Evolutionary conservation across 1,284 basidiomycete genomes (phyloP).

Genomic region (Irpex sp.): DNA sequence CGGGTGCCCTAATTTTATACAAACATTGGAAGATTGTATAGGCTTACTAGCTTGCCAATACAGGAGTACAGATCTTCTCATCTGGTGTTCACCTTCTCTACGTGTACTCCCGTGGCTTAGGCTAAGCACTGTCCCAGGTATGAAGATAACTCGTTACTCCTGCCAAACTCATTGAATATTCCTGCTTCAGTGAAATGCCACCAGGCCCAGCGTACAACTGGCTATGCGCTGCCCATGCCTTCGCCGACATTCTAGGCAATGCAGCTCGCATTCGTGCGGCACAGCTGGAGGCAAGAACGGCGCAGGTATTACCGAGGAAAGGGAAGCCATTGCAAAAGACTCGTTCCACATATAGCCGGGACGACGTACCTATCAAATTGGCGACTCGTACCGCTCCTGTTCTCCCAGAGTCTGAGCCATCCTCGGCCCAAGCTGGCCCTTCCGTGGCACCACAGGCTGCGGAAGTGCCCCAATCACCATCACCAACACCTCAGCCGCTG

Average conservation of each 20-base stretch:
- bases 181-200: conserved; percentile 41
- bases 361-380: not conserved
- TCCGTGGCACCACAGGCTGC: not conserved
- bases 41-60: no score
- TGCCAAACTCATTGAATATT: not conserved
- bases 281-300: conserved; percentile 35
- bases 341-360: not conserved
- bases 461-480: not conserved
- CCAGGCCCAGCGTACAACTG: conserved; percentile 68
- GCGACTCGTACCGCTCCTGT: no score
- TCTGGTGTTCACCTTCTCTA: no score
- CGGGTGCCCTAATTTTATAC: no score
- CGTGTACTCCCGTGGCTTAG: no score
- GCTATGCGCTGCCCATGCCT: conserved; percentile 60
- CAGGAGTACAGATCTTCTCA: no score
- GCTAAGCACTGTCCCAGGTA: no score
- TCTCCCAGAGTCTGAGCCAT: not conserved
- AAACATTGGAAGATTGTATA: no score
- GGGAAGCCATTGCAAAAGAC: not conserved
- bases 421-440: not conserved
- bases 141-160: no score
- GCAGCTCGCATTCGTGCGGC: conserved; percentile 54
- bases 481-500: not conserved
- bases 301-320: conserved; percentile 4
- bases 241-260: conserved; percentile 56